phyloP scores from a whole-genome alignment of 2,329 filamentous ascomycete genomes.

The Elsinoe perseae region DNA sequence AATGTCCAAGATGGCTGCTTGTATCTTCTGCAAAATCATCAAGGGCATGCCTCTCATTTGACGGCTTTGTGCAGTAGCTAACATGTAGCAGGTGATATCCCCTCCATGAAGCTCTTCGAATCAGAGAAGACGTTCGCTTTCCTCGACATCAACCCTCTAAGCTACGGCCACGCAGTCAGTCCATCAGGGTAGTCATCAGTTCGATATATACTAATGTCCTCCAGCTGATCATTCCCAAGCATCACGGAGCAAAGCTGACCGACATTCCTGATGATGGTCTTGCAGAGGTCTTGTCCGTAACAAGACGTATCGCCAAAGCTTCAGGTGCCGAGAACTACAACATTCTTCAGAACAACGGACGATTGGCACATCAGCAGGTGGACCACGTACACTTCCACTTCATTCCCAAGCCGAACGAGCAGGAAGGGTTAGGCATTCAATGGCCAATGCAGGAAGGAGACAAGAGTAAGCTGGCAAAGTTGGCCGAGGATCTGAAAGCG shows the following conservation, averaged over 20 bases:
- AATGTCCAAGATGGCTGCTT: slow-evolving; percentile 45
- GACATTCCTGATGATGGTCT: slow-evolving; percentile 91
- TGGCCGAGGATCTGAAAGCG: slow-evolving; percentile 75
- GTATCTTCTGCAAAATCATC: slow-evolving; percentile 98
- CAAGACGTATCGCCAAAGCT: slow-evolving; percentile 77
- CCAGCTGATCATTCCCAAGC: slow-evolving; percentile 92
- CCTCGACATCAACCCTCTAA: slow-evolving; percentile 88
- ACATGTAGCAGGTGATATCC: slow-evolving; percentile 68
- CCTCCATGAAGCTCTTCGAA: slow-evolving; percentile 92
- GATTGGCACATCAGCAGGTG: slow-evolving; percentile 83
- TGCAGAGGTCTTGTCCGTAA: slow-evolving; percentile 71
- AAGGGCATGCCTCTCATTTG: slow-evolving; percentile 55
- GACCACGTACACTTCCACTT: slow-evolving; percentile 96
- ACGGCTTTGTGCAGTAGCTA: background rate
- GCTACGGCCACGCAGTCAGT: slow-evolving; percentile 77
- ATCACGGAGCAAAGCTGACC: slow-evolving; percentile 81
- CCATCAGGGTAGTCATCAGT: background rate
- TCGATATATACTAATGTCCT: background rate
- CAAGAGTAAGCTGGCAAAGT: slow-evolving; percentile 73
- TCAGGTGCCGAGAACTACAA: slow-evolving; percentile 78
- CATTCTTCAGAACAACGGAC: slow-evolving; percentile 91
- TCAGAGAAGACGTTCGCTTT: slow-evolving; percentile 90
- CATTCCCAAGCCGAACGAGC: slow-evolving; percentile 87
- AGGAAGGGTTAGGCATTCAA: slow-evolving; percentile 67
- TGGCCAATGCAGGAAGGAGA: slow-evolving; percentile 73